These are phyloP conservation scores for Lumnitzera racemosa DNA, from an alignment of 345 rosid species.

Conservation along the genomic window DNA sequence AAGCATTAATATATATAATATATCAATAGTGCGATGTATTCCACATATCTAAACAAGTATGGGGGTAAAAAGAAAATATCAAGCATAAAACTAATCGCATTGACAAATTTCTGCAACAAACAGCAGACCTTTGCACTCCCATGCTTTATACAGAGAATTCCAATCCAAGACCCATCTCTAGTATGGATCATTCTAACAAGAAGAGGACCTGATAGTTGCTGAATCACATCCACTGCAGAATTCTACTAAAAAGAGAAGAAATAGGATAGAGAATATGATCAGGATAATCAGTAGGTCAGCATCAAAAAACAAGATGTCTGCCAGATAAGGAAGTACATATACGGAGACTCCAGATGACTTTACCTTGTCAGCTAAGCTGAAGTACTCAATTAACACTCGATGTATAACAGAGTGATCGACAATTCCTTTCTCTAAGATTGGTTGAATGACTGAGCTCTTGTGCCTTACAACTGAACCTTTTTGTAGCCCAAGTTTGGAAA, in stretches of 20 bases:
- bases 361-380: constrained; percentile 80
- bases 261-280: not conserved
- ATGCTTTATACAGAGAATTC: constrained; percentile 75
- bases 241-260: constrained; percentile 36
- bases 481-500: constrained; percentile 59
- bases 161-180: constrained; percentile 84
- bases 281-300: not conserved
- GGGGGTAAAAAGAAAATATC: not conserved
- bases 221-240: constrained; percentile 71
- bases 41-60: constrained; percentile 3
- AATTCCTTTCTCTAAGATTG: constrained; percentile 90
- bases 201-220: constrained; percentile 71
- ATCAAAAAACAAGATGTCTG: not conserved
- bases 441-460: constrained; percentile 74
- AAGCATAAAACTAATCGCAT: not conserved
- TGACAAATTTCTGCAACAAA: not conserved
- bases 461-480: constrained; percentile 66
- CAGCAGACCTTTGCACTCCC: constrained; percentile 85
- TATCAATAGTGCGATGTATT: constrained; percentile 1
- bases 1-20: constrained; percentile 1
- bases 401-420: constrained; percentile 84
- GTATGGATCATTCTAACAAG: constrained; percentile 95
- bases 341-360: not conserved
- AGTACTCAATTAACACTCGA: constrained; percentile 66
- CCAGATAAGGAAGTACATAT: not conserved